phyloP scores from a whole-genome alignment of 2,329 filamentous ascomycete genomes.

The Exophiala calicioides region DNA sequence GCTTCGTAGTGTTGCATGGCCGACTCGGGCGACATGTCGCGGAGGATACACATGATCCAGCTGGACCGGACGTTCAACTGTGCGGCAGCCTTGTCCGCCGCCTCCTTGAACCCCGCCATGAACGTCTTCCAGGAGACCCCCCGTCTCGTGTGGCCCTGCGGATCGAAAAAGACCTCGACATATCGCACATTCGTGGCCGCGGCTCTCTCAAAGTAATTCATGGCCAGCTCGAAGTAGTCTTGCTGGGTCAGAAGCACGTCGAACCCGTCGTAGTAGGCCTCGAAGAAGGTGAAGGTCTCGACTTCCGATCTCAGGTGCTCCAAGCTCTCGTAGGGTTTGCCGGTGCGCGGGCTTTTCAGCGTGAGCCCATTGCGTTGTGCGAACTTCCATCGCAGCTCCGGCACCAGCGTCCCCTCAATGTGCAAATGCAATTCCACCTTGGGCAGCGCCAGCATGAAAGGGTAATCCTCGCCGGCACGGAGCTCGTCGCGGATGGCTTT shows the following conservation, averaged over 20 bases:
- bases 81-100: conserved; percentile 34
- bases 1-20: conserved; percentile 43
- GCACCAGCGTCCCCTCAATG: conserved; percentile 50
- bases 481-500: conserved; percentile 6
- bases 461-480: conserved; percentile 2
- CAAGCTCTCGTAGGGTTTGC: conserved; percentile 33
- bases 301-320: conserved; percentile 31
- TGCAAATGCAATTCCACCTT: conserved; percentile 52
- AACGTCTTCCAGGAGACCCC: conserved; percentile 39
- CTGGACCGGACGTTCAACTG: conserved; percentile 32
- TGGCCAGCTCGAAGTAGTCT: conserved; percentile 46
- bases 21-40: conserved; percentile 42
- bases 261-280: conserved; percentile 37
- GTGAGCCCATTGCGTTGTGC: conserved; percentile 42
- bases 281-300: conserved; percentile 27
- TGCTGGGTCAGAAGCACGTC: conserved; percentile 39
- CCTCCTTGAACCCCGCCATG: conserved; percentile 40
- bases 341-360: conserved; percentile 24
- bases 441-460: conserved; percentile 42
- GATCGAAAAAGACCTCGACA: conserved; percentile 47
- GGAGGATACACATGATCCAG: conserved; percentile 49
- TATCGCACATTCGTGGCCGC: conserved; percentile 44
- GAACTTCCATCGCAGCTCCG: conserved; percentile 45
- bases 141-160: conserved; percentile 44
- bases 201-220: conserved; percentile 40